Percentiles rank a stretch among this genome's conserved stretches.
phyloP scores from a whole-genome alignment of 257 asterid genomes.

The Jaltomata sinuosa region DNA sequence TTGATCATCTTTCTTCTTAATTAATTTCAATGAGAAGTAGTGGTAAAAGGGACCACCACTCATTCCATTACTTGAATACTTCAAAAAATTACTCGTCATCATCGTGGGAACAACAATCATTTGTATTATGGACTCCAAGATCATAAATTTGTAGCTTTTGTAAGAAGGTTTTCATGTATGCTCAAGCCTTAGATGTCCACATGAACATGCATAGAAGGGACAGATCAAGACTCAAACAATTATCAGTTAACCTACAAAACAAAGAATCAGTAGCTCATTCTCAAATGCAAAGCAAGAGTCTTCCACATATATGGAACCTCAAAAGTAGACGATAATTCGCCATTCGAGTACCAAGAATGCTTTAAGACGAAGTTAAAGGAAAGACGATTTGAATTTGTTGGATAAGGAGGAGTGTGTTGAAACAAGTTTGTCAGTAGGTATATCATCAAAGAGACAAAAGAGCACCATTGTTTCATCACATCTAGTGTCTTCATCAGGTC shows the following conservation, averaged over 20 bases:
- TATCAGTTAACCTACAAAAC: no score
- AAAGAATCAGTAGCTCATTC: background rate
- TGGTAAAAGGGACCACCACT: background rate
- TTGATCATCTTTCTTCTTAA: background rate
- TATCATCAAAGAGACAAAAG: constrained; percentile 23
- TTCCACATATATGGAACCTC: background rate
- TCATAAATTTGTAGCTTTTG: background rate
- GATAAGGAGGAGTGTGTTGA: background rate
- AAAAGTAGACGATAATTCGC: background rate
- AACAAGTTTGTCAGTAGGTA: background rate
- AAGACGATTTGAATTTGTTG: background rate
- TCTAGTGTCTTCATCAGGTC: background rate
- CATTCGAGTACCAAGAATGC: background rate
- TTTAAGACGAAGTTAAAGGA: no score
- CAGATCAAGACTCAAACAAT: background rate
- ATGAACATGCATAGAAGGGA: background rate
- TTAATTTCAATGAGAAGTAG: background rate
- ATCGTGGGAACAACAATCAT: no score
- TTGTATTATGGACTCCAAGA: no score
- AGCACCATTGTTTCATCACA: background rate
- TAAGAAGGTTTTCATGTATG: background rate
- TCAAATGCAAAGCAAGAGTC: background rate
- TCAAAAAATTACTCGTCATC: background rate
- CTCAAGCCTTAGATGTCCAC: background rate
- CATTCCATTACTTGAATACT: background rate